These are phyloP conservation scores for Erysimum cheiranthoides DNA, from an alignment of 345 rosid species.

Conservation along the genomic window DNA sequence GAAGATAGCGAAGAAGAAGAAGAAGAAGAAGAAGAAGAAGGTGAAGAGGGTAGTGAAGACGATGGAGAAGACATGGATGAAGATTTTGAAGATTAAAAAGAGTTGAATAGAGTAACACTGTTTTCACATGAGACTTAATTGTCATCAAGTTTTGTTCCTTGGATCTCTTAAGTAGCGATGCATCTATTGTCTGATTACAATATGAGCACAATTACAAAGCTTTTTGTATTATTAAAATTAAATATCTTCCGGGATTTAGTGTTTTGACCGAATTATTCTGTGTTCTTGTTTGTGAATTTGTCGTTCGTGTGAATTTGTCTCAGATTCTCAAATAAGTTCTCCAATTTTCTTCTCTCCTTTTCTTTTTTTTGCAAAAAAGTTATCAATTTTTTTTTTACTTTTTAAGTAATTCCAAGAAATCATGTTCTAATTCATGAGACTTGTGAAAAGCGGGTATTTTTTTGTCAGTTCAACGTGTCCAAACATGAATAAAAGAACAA, in stretches of 20 bases:
- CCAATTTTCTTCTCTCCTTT: too few species aligned
- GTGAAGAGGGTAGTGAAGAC: conserved; percentile 36
- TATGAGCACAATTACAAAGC: background rate
- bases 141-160: conserved; percentile 34
- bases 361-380: too few species aligned
- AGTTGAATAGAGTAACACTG: background rate
- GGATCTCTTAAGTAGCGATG: background rate
- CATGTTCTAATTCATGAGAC: too few species aligned
- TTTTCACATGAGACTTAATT: conserved; percentile 11
- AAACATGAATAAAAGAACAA: too few species aligned
- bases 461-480: too few species aligned
- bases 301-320: too few species aligned
- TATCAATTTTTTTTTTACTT: too few species aligned
- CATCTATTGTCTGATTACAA: conserved; percentile 3
- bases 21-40: conserved; percentile 28
- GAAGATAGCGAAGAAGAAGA: conserved; percentile 24
- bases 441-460: too few species aligned
- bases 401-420: too few species aligned
- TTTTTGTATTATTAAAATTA: background rate
- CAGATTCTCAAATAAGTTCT: too few species aligned
- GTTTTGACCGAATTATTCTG: too few species aligned
- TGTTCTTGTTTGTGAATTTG: too few species aligned
- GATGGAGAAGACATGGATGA: conserved; percentile 45
- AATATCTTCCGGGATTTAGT: background rate
- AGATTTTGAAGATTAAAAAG: conserved; percentile 41